Evolutionary conservation across 495 filamentous ascomycete species (phyloP), one percentile per base, ranked within the genome.

Genomic region (Sordaria brevicollis): DNA sequence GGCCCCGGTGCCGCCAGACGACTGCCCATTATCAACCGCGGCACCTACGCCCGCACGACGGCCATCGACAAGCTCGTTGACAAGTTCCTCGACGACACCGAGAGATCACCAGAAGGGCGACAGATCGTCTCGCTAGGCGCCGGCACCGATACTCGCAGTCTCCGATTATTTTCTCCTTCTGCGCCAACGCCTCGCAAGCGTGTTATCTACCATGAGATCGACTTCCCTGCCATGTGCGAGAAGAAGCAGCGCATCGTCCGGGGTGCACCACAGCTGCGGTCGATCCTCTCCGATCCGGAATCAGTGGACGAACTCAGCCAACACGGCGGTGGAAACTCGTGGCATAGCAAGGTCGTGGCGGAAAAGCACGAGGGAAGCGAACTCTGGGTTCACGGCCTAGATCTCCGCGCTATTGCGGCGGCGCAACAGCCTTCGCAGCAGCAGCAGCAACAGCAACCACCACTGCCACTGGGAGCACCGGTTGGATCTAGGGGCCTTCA

Each of bases 51-150:
- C 34, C 89, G 95, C 73, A 97, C 94, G 31, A 88, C 86, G 34
- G 92, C 93, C 29, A 91, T 99, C 76, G 94, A 98, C 80, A 81
- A 79, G 41, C 87, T 99, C 31, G 88, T 98, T 69, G 77, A 86
- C 33, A 77, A 78, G 37, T 98, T 97, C 77, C 86, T 98, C 65
- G 69, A 75, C 34, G 73, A 67, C 49, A 80, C 78, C 35, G 67
- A 70, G 29, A 49, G 62, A 6, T 38, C 29, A 65, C 66, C 38
- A 25, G 9, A 35, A 41, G 54, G 65, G 69, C 57, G 78, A 69
- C 95, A 99, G 75, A 94, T 99, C 67, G 87, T 98, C 68, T 97
- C 93, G 3, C 87, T 99, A 2, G 95, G 96, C 62, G 95, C 95
- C 29, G 95, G 95, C 19, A 93, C 94, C 7, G 95, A 99, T 74